phyloP scores from a whole-genome alignment of 768 basidiomycete species.

The Tephrocybe sp. region DNA sequence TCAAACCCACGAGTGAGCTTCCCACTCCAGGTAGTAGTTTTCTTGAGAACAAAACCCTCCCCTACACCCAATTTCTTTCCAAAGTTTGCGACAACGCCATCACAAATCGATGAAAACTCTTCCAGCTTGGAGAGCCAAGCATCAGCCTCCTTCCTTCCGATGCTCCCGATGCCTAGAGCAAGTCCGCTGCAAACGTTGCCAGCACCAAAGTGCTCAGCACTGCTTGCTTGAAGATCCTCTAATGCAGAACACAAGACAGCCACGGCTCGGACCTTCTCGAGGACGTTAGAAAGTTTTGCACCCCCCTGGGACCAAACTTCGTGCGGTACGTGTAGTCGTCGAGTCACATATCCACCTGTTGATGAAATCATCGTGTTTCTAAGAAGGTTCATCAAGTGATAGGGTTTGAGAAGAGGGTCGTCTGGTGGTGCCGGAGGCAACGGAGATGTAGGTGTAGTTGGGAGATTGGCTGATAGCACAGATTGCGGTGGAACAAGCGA shows the following conservation, averaged over 20 bases:
- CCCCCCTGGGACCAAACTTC: constrained; percentile 93
- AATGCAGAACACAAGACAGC: constrained; percentile 76
- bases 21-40: constrained; percentile 74
- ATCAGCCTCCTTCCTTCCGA: constrained; percentile 77
- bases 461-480: constrained; percentile 54
- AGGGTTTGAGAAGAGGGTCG: constrained; percentile 80
- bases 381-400: constrained; percentile 86
- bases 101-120: constrained; percentile 77
- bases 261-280: constrained; percentile 86
- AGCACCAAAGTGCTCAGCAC: constrained; percentile 74
- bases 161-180: constrained; percentile 72
- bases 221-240: constrained; percentile 73
- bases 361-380: constrained; percentile 75
- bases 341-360: constrained; percentile 88
- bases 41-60: constrained; percentile 84
- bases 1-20: constrained; percentile 75
- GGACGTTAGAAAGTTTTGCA: constrained; percentile 76
- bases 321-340: constrained; percentile 81
- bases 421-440: constrained; percentile 71
- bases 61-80: constrained; percentile 88
- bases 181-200: constrained; percentile 77
- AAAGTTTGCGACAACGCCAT: constrained; percentile 76
- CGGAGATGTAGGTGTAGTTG: constrained; percentile 76
- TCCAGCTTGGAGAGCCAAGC: constrained; percentile 77
- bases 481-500: constrained; percentile 42